These are phyloP conservation scores for Dothiorella sarmentorum DNA, from an alignment of 2,329 filamentous ascomycete genomes.

Conservation along the genomic window DNA sequence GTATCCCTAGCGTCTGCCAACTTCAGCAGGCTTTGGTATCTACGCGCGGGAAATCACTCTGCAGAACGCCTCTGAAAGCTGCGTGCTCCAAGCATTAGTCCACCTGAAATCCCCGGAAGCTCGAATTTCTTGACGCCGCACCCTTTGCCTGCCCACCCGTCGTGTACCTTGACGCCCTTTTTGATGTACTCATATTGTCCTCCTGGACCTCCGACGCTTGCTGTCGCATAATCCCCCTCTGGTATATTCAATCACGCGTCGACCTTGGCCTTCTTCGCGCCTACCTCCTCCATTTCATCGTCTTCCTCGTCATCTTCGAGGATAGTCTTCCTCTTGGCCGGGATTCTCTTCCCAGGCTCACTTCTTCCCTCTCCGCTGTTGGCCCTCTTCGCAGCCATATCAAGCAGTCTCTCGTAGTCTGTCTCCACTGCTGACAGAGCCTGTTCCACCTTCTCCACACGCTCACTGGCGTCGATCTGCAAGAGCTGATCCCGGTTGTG, in stretches of 20 bases:
- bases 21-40: neutral
- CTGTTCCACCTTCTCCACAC: constrained; percentile 68
- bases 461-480: constrained; percentile 65
- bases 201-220: neutral
- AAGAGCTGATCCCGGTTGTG: constrained; percentile 70
- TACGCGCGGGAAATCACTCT: neutral
- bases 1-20: neutral
- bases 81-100: neutral
- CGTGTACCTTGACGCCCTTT: neutral
- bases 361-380: constrained; percentile 20
- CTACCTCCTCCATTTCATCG: constrained; percentile 31
- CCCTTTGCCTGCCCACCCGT: neutral
- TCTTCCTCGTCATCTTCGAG: constrained; percentile 39
- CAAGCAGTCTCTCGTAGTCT: constrained; percentile 68
- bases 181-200: neutral
- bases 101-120: neutral
- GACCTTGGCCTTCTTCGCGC: constrained; percentile 6
- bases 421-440: constrained; percentile 65
- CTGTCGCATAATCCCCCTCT: neutral
- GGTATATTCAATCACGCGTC: neutral
- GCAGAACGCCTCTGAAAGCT: neutral
- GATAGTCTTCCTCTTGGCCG: constrained; percentile 33
- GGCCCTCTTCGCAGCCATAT: constrained; percentile 40
- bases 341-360: constrained; percentile 24
- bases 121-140: neutral